Evolutionary conservation across 192 early-diverging fungal species (phyloP), one percentile per base, ranked within the genome.

Genomic region (Backusella mclennaniae): DNA sequence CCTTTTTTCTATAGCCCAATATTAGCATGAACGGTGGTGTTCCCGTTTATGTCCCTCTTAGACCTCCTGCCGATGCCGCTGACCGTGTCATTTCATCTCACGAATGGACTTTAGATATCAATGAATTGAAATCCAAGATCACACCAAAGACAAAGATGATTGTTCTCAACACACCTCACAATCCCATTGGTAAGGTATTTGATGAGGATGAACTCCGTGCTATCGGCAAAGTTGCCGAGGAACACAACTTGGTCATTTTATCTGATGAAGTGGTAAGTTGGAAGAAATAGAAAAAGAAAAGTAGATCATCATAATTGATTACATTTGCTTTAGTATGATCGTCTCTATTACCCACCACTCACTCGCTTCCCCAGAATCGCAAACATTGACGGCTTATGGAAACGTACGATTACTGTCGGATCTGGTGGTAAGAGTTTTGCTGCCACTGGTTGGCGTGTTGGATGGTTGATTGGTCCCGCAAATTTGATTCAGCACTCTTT

Each of bases 121-220:
- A 88, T 56, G 93, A 96, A 84, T 87, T 97, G 7, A 85, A 91
- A 66, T 83, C 85, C 21, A 92, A 93, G 42, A 86, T 96, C 66
- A 95, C 89, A 3, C 83, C 86, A 8, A 87, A 87, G 49, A 95
- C 95, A 17, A 95, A 94, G 87, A 92, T 96, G 52, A 85, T 97
- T 73, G 92, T 99, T 5, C 75, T 99, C 79, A 99, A 99, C 83
- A 99, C 96, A 38, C 97, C 97, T 42, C 94, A 99, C 86, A 99
- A 99, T 82, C 97, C 97, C 3, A 87, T 90, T 41, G 94, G 95
- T 38, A 95, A 96, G 82, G 94, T 96, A 8, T 96, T 95, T 79
- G 85, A 88, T 6, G 87, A 87, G 49, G 85, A 88, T 11, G 96
- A 97, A 79, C 84, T 96, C 42, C 78, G 80, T 41, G 90, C 88